Percentiles rank a stretch among this genome's conserved stretches.
phyloP scores from a whole-genome alignment of 2,329 filamentous ascomycete genomes.

The Colletotrichum sp. region DNA sequence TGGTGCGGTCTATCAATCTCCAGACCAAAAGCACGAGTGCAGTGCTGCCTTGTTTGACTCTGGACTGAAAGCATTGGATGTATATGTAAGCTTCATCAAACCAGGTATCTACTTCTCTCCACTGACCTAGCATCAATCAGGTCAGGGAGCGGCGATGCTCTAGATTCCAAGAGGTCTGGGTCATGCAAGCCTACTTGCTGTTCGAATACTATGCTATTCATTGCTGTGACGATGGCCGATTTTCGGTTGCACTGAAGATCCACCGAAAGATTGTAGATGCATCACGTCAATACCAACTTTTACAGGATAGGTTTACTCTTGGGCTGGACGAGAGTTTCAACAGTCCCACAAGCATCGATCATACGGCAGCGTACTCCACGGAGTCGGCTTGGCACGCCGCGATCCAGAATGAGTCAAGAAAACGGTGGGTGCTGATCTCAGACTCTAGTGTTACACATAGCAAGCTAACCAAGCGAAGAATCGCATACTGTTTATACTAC shows the following conservation, averaged over 20 bases:
- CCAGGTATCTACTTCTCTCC: neutral
- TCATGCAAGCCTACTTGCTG: neutral
- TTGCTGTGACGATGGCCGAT: neutral
- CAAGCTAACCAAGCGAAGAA: neutral
- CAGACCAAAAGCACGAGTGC: neutral
- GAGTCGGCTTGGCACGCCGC: neutral
- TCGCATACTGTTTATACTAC: neutral
- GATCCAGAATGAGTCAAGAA: neutral
- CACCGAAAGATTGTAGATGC: neutral
- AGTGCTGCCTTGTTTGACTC: neutral
- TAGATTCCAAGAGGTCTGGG: neutral
- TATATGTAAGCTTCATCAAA: neutral
- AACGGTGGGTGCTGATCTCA: neutral
- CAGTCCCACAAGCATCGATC: neutral
- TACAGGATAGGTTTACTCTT: neutral
- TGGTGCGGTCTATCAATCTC: neutral
- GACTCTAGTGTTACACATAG: neutral
- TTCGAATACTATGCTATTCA: neutral
- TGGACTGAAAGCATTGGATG: neutral
- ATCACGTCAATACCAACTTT: neutral
- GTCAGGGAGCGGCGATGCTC: neutral
- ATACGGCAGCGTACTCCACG: neutral
- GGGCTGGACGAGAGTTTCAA: neutral
- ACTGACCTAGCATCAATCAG: neutral
- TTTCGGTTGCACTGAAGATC: neutral